Conservation (phyloP, 164 flowering plant genomes). For the Magnolia sinica region DNA sequence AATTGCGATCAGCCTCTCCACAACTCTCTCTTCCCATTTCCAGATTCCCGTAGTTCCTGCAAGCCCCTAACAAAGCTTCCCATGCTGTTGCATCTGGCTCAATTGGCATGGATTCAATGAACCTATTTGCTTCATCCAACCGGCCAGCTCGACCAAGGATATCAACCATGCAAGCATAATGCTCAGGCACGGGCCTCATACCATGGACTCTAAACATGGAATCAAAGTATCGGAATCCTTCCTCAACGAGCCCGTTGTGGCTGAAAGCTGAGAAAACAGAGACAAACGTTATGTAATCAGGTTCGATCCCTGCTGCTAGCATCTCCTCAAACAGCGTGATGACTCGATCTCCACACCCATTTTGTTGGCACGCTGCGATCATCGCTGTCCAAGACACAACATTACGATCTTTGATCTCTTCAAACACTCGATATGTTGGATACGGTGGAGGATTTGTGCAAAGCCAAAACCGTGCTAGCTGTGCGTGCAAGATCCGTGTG, state of each 20-base stretch:
- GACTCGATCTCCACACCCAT: constrained; percentile 46
- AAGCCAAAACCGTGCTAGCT: no score
- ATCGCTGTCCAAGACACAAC: constrained; percentile 63
- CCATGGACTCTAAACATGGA: constrained; percentile 38
- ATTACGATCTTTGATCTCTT: constrained; percentile 38
- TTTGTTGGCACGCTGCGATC: constrained; percentile 56
- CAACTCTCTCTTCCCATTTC: constrained; percentile 56
- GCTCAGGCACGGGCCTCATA: constrained; percentile 52
- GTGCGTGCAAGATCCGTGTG: no score
- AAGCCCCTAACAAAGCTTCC: constrained; percentile 71
- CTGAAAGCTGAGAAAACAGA: constrained; percentile 62
- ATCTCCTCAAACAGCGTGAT: constrained; percentile 52
- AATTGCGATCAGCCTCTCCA: no score
- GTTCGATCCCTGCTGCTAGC: constrained; percentile 40
- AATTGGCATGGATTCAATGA: constrained; percentile 53
- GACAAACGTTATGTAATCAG: constrained; percentile 56
- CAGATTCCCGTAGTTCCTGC: constrained; percentile 49
- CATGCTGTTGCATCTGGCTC: constrained; percentile 48
- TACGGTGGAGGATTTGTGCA: no score
- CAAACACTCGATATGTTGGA: no score
- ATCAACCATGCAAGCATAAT: constrained; percentile 75
- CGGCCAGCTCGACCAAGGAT: constrained; percentile 60
- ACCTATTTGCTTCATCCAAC: constrained; percentile 50
- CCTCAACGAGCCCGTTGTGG: constrained; percentile 48
- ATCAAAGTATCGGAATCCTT: constrained; percentile 50